Evolutionary conservation across 2,329 filamentous ascomycete genomes (phyloP).

Genomic region (Aspergillus sp.): DNA sequence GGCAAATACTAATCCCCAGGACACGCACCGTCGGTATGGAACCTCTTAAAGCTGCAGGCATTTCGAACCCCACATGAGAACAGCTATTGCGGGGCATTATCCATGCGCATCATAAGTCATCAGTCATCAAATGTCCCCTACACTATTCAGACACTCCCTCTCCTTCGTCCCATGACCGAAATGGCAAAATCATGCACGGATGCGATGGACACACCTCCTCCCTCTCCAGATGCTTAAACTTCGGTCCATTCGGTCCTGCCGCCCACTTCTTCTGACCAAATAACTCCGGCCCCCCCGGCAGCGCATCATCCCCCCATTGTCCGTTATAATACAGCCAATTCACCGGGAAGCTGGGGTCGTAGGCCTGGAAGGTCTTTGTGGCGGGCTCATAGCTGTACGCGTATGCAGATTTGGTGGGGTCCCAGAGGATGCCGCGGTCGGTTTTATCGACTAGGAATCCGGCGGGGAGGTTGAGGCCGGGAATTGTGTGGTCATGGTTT

Average conservation of each 20-base stretch:
- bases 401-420: conserved; percentile 51
- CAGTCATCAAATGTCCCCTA: too few species aligned
- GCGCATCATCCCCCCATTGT: conserved; percentile 57
- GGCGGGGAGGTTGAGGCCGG: conserved; percentile 50
- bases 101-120: too few species aligned
- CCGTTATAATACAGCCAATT: conserved; percentile 53
- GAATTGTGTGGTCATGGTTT: conserved; percentile 57
- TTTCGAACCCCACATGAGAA: too few species aligned
- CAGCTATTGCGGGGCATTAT: too few species aligned
- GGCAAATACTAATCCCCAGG: too few species aligned
- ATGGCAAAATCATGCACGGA: conserved; percentile 39
- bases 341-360: conserved; percentile 42
- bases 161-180: conserved; percentile 17
- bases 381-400: conserved; percentile 48
- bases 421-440: conserved; percentile 52
- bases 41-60: too few species aligned
- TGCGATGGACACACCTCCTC: conserved; percentile 51
- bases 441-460: conserved; percentile 51
- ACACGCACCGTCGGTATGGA: too few species aligned
- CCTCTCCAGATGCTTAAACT: conserved; percentile 52
- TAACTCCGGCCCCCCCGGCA: conserved; percentile 44
- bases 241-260: conserved; percentile 55
- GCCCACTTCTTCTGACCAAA: conserved; percentile 52
- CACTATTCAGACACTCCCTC: not conserved
- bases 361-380: conserved; percentile 41